A percentile compares a stretch with the other conserved stretches of the same genome.
Evolutionary conservation across 2,329 filamentous ascomycete genomes (phyloP).

Genomic region (Exophiala calicioides): DNA sequence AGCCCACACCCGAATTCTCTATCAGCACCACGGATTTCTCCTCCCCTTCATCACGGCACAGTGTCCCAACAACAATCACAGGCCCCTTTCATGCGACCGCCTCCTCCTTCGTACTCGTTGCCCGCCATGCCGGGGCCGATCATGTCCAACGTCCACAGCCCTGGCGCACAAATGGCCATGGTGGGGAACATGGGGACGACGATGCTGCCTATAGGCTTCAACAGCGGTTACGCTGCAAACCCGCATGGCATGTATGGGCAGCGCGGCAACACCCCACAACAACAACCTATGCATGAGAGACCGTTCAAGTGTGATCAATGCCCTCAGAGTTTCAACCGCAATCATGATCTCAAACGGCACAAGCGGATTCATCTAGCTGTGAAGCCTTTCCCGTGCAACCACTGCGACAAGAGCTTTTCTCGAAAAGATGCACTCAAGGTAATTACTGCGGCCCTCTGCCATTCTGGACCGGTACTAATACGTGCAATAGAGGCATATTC

Average conservation of each 20-base stretch:
- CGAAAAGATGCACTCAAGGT: slow-evolving; percentile 97
- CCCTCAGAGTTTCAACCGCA: slow-evolving; percentile 89
- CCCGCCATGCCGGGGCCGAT: slow-evolving; percentile 67
- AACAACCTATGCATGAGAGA: slow-evolving; percentile 67
- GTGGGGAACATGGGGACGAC: slow-evolving; percentile 61
- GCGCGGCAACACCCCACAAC: slow-evolving; percentile 56
- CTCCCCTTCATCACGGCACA: slow-evolving; percentile 51
- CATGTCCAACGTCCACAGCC: slow-evolving; percentile 76
- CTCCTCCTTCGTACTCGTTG: slow-evolving; percentile 57
- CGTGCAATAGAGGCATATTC: slow-evolving; percentile 59
- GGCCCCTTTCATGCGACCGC: slow-evolving; percentile 42
- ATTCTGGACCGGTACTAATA: slow-evolving; percentile 31
- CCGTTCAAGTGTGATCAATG: slow-evolving; percentile 95
- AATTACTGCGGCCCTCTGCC: slow-evolving; percentile 39
- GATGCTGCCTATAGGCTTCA: slow-evolving; percentile 58
- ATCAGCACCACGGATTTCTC: slow-evolving; percentile 54
- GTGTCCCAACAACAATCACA: slow-evolving; percentile 21
- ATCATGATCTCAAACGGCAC: slow-evolving; percentile 94
- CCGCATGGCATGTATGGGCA: slow-evolving; percentile 62
- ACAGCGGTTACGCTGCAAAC: slow-evolving; percentile 61
- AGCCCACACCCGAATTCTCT: slow-evolving; percentile 40
- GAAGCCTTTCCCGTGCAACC: slow-evolving; percentile 89
- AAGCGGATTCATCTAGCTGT: slow-evolving; percentile 93
- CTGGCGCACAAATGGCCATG: slow-evolving; percentile 69
- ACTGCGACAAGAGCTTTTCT: slow-evolving; percentile 95